Evolutionary conservation across 2,329 filamentous ascomycete species (phyloP).

Genomic region (Alternaria viburni): DNA sequence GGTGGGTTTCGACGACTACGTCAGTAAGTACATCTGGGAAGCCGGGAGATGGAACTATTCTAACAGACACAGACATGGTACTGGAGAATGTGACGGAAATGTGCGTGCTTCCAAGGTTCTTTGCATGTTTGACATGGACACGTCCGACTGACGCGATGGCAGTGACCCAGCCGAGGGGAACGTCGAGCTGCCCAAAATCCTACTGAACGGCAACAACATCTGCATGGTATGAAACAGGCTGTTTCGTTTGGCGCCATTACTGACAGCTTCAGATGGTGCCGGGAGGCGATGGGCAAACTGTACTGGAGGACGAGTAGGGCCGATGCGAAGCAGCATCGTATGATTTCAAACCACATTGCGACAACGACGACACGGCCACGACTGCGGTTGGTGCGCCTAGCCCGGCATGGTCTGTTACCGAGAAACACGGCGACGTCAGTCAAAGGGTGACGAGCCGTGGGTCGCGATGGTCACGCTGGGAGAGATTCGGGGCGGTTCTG

Average conservation of each 20-base stretch:
- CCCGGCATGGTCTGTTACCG: neutral
- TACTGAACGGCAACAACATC: conserved; percentile 97
- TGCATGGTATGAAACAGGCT: conserved; percentile 79
- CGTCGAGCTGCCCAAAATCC: conserved; percentile 89
- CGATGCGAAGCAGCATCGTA: neutral
- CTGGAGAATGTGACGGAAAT: conserved; percentile 96
- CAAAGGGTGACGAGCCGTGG: neutral
- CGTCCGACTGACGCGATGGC: conserved; percentile 11
- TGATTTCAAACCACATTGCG: neutral
- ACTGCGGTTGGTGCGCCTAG: conserved; percentile 1
- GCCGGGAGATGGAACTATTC: neutral
- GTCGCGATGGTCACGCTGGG: conserved; percentile 2
- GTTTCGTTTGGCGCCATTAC: neutral
- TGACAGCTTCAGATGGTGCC: conserved; percentile 41
- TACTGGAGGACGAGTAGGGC: conserved; percentile 32
- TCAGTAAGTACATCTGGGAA: conserved; percentile 74
- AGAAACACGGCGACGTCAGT: neutral
- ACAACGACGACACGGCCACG: neutral
- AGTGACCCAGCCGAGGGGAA: conserved; percentile 88
- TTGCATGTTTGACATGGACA: neutral
- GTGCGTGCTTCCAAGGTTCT: conserved; percentile 58
- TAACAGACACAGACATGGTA: conserved; percentile 81
- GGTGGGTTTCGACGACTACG: conserved; percentile 97
- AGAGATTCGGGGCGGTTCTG: conserved; percentile 4
- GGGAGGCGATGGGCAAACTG: conserved; percentile 40